Evolutionary conservation across 169 alveolate genomes (phyloP), one percentile per base, ranked within the genome.

Genomic region (Cryptosporidium canis): DNA sequence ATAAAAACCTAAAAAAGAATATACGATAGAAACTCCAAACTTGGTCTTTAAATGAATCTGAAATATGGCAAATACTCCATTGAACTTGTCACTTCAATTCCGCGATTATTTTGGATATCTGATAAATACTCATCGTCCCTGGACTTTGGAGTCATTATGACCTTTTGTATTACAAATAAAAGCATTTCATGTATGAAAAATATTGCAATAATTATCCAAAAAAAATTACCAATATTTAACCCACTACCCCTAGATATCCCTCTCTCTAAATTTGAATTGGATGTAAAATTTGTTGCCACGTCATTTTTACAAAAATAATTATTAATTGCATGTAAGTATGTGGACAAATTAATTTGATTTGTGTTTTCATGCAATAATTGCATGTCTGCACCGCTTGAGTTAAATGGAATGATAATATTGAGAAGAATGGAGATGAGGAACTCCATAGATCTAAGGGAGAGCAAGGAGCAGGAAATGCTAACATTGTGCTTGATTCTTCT

Each of bases 361-460:
- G 47, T 61, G n/a, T 77, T 43, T 68, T 41, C 35, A 47, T 68
- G 45, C 31, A 47, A 11, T 66, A 65, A 68, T 41, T 29, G 66
- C 58, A 31, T 2, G 1, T 68, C 83, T 6, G 43, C 58, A 12
- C 39, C 18, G n/a, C 21, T 47, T n/a, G 44, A 3, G 31, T 55
- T 58, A 58, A 41, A 55, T 12, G 87, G 87, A 55, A 55, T 21
- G 37, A 77, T 55, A 21, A 77, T 55, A 44, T 39, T 24, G 11
- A 77, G 14, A 11, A 77, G 44, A 41, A 77, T 55, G 18, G 61
- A 77, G 21, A 55, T 16, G 35, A 61, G 37, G 21, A 77, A 77
- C 39, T 77, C 87, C 61, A 77, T 77, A 2, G 87, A 58, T 58
- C 87, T 55, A 18, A 77, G 58, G 1, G 70, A 58, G 27, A 77